Base-by-base conservation (phyloP, 345 rosid genomes). In the rapeseed (Brassica napus) region DNA sequence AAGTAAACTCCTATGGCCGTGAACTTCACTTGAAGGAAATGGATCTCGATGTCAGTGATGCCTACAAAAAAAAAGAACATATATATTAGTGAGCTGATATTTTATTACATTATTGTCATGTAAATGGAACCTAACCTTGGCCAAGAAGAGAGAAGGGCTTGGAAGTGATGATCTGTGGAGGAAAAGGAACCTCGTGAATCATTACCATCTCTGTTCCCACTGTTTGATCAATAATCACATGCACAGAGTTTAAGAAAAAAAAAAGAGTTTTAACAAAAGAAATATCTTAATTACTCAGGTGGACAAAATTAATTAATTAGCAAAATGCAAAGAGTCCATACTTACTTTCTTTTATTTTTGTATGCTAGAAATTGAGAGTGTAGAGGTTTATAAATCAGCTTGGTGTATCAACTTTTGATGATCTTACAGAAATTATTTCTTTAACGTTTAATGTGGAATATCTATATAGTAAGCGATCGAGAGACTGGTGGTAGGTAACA, bases 1-100 rank as follows among this genome's bases (percentile, higher is more conserved):
- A 88, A 49, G 86, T 91, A 94, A 74, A 92, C 97, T 49, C 97
- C 98, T 16, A 94, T 91, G 1, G 97, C 97, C 0, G 98, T 94
- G 84, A 91, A 91, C 89, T 94, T 92, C 68, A 94, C 92, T 68
- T 94, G 98, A 15, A 94, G 89, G 76, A 92, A 94, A 71, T 92
- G 98, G 57, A 94, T 92, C 83, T 92, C 98, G 7, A 94, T 87
- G 71, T 94, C 97, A 16, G 98, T 94, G 47, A 94, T 83, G 52
- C 98, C 98, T 93, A 88, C 65, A 28, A 9, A 15, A 39, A 23
- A 21, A 58, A 12, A 62, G 39, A 35, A 6, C 39, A 35, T 35
- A 35, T 35, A 35, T 35, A 8, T 35, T 35, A 35, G 39, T 35
- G 39, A 35, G 10, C 39, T 35, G 9, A 8, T 6, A 16, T 34